A percentile compares a stretch with the other conserved stretches of the same genome.
Evolutionary conservation across 192 early-diverging fungal genomes (phyloP).

Genomic region (Phycomyces nitens): DNA sequence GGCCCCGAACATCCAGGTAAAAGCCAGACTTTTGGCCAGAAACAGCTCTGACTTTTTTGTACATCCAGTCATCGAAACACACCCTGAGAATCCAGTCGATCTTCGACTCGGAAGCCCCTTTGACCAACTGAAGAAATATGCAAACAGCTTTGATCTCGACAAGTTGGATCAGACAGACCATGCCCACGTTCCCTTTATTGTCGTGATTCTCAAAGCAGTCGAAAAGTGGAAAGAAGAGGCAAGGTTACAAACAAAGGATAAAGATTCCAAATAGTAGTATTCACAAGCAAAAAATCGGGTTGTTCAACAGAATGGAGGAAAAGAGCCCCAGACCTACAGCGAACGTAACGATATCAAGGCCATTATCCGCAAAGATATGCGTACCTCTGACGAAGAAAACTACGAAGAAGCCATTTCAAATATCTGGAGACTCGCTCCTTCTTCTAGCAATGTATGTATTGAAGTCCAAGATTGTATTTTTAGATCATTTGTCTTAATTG

Average conservation of each 20-base stretch:
- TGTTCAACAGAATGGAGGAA: conserved; percentile 56
- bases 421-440: conserved; percentile 43
- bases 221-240: conserved; percentile 71
- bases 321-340: conserved; percentile 51
- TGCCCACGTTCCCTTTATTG: conserved; percentile 82
- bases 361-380: conserved; percentile 52
- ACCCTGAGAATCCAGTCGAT: conserved; percentile 75
- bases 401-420: conserved; percentile 81
- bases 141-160: conserved; percentile 64
- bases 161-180: conserved; percentile 62
- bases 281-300: background rate
- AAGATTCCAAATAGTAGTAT: background rate
- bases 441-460: conserved; percentile 5
- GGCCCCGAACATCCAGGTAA: conserved; percentile 79
- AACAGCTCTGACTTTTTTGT: too few species aligned
- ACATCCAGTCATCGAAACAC: conserved; percentile 83
- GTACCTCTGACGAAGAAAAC: conserved; percentile 76
- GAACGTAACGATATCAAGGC: conserved; percentile 70
- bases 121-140: conserved; percentile 59
- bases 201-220: conserved; percentile 76
- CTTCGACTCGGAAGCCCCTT: conserved; percentile 85
- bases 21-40: background rate
- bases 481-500: too few species aligned
- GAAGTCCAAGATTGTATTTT: too few species aligned
- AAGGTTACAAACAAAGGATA: background rate